Evolutionary conservation across 495 filamentous ascomycete species (phyloP), one percentile per base, ranked within the genome.

Genomic region (Usnea hakonensis): DNA sequence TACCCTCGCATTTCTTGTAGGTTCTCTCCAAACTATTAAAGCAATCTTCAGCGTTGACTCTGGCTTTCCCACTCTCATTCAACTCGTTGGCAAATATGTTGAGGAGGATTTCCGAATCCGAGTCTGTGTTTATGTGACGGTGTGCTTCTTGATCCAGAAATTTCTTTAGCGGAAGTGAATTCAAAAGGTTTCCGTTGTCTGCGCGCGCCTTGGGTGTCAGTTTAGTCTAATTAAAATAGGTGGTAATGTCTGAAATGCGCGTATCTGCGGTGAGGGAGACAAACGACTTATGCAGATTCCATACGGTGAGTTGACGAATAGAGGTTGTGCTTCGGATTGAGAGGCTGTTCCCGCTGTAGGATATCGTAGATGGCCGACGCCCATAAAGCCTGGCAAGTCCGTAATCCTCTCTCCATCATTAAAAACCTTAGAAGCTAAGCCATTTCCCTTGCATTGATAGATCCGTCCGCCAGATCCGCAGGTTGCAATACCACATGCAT

Each of bases 171-270:
- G 88, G 86, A 5, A 82, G 80, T n/a, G 91, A 88, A 71, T 98
- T 97, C 78, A 97, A 92, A 48, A 97, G 79, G 73, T 97, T 98
- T 37, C 94, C 94, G 69, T 97, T 97, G 75, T 90, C n/a, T n/a
- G n/a, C n/a, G n/a, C n/a, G n/a, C n/a, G n/a, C n/a, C n/a, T n/a
- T n/a, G n/a, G n/a, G n/a, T n/a, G n/a, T n/a, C n/a, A n/a, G n/a
- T n/a, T n/a, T n/a, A n/a, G n/a, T n/a, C n/a, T n/a, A n/a, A n/a
- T n/a, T n/a, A n/a, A n/a, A n/a, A n/a, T n/a, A n/a, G n/a, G n/a
- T n/a, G n/a, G n/a, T n/a, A n/a, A n/a, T n/a, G n/a, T n/a, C n/a
- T n/a, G n/a, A n/a, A n/a, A n/a, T n/a, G n/a, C n/a, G n/a, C n/a
- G n/a, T n/a, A n/a, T n/a, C n/a, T n/a, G n/a, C n/a, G n/a, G n/a